Evolutionary conservation across 1,139 yeast species (phyloP).

Genomic region (Wickerhamiella pararugosa): DNA sequence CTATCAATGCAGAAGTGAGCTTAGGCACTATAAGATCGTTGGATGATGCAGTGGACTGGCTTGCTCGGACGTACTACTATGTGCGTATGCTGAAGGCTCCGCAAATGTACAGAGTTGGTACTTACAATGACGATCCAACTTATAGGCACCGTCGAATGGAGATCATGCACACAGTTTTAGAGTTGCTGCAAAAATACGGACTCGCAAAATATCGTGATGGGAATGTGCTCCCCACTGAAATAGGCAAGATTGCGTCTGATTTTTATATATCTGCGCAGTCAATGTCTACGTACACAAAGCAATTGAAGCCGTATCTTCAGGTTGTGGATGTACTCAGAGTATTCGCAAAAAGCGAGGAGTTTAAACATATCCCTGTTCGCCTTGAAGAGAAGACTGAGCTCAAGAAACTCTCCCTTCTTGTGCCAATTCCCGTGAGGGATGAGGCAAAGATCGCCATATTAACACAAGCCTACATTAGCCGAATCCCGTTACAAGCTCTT

Average conservation of each 20-base stretch:
- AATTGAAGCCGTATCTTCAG: conserved; percentile 47
- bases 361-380: conserved; percentile 67
- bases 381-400: conserved; percentile 79
- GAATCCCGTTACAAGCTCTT: conserved; percentile 65
- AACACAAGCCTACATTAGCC: conserved; percentile 72
- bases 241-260: conserved; percentile 77
- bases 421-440: conserved; percentile 81
- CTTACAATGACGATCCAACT: conserved; percentile 37
- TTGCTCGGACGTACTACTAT: conserved; percentile 63
- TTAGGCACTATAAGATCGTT: conserved; percentile 48
- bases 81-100: conserved; percentile 72
- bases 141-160: conserved; percentile 44
- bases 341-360: conserved; percentile 75
- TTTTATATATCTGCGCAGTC: conserved; percentile 70
- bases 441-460: conserved; percentile 66
- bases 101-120: conserved; percentile 53
- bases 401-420: conserved; percentile 48
- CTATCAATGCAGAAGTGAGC: conserved; percentile 75
- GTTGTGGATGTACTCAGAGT: conserved; percentile 64
- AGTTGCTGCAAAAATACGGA: conserved; percentile 37
- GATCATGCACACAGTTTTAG: conserved; percentile 62
- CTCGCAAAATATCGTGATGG: conserved; percentile 39
- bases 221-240: conserved; percentile 43
- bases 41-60: conserved; percentile 64
- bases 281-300: conserved; percentile 43